A percentile compares a stretch with the other conserved stretches of the same genome.
These are phyloP conservation scores for Pyrus communis DNA, from an alignment of 306 rosid species.

Conservation along the genomic window DNA sequence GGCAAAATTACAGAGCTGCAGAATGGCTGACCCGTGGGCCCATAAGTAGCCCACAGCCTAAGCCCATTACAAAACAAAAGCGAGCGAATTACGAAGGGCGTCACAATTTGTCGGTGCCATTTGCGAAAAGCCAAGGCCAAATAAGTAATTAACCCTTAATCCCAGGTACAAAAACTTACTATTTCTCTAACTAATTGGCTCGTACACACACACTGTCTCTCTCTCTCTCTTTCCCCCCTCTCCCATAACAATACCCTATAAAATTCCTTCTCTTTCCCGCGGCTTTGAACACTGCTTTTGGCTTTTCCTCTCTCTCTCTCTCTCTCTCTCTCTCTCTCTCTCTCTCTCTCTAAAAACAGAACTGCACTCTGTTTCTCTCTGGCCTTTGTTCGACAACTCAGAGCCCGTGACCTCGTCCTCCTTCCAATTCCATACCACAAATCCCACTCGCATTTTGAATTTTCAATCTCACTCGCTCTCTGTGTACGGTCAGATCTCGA, in stretches of 20 bases:
- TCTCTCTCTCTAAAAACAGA: not conserved
- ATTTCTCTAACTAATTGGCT: not conserved
- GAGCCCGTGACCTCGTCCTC: not conserved
- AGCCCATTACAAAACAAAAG: not conserved
- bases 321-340: not conserved
- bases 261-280: constrained; percentile 40
- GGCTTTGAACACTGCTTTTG: constrained; percentile 55
- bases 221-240: not conserved
- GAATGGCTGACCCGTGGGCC: not conserved
- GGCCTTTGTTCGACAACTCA: not conserved
- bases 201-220: too few relatives aligned
- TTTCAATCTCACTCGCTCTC: not conserved
- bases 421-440: not conserved
- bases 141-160: constrained; percentile 19
- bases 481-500: not conserved
- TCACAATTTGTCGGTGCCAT: constrained; percentile 31
- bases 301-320: constrained; percentile 8
- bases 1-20: not conserved
- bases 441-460: not conserved
- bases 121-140: not conserved
- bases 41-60: not conserved
- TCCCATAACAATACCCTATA: not conserved
- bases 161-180: not conserved
- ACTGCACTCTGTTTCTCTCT: not conserved
- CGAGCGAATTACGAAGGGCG: not conserved